Evolutionary conservation across 495 filamentous ascomycete genomes (phyloP), one percentile per base, ranked within the genome.

Genomic region (Symbiotaphrina buchneri): DNA sequence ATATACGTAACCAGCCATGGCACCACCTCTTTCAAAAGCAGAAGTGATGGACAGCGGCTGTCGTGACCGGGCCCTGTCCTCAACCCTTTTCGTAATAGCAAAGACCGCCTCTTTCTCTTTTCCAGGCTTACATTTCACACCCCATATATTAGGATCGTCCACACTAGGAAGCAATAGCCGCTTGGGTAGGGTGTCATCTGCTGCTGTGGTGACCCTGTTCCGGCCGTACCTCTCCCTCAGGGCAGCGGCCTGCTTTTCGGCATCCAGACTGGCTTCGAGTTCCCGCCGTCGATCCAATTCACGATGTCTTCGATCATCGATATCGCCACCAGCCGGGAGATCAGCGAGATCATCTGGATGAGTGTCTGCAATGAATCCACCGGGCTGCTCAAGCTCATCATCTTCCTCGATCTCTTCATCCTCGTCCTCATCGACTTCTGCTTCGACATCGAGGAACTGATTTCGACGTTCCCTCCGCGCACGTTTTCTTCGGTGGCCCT

Each of bases 71-170:
- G 60, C 43, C 21, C 76, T 57, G 37, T 93, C 79, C 45, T 84
- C 73, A 19, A 85, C 68, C n/a, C 79, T 73, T 45, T 79, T 85
- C 47, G 77, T 74, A 41, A 95, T 74, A 15, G 68, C 64, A 42
- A 77, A 75, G 18, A 99, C 59, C 15, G 92, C 71, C 41, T 95
- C 87, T 25, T 73, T 63, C 52, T 99, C 90, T 54, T 95, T 95
- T 28, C 84, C 84, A 33, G 79, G 75, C 45, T 90, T 91, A 55
- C 81, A 91, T 40, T 74, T 76, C 27, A 90, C 71, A 39, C 74
- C 84, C 80, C 81, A 99, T 43, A 99, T 94, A 39, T 77, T 81
- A 6, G 87, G 90, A 46, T 95, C 90, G 25, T 94, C 74, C 10
- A 93, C 82, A 42, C 78, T 83, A 5, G 90, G 90, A 7, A 94